Conservation (phyloP, 805 yeast genomes). For the Schwanniomyces polymorphus region DNA sequence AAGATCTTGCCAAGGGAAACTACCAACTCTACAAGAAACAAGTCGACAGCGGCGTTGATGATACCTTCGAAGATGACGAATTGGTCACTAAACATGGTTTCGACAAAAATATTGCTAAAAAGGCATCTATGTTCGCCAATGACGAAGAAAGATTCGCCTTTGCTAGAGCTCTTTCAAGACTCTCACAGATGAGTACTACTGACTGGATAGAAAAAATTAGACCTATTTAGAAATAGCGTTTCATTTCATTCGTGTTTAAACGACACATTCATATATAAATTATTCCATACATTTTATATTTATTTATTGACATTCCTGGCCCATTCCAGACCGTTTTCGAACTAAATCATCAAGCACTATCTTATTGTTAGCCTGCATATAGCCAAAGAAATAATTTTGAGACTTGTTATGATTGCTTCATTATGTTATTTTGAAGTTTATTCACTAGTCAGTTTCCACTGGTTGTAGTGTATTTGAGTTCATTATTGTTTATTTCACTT, state of each 20-base stretch:
- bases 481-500: neutral
- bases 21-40: constrained; percentile 42
- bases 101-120: constrained; percentile 66
- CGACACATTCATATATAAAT: neutral
- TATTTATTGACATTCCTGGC: neutral
- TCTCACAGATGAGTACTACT: constrained; percentile 90
- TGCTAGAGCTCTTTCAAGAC: constrained; percentile 88
- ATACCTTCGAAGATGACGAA: constrained; percentile 52
- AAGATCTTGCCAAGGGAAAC: constrained; percentile 51
- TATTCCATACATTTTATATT: neutral
- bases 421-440: neutral
- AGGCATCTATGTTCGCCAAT: constrained; percentile 76
- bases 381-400: neutral
- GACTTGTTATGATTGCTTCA: neutral
- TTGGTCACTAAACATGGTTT: constrained; percentile 77
- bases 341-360: neutral
- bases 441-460: neutral
- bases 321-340: neutral
- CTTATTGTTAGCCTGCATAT: neutral
- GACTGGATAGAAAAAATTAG: constrained; percentile 75
- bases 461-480: neutral
- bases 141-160: constrained; percentile 97
- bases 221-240: neutral
- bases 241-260: too few species aligned
- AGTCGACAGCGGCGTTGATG: constrained; percentile 35